Base-by-base conservation (phyloP, 805 yeast genomes). In the Starmerella riodocensis region DNA sequence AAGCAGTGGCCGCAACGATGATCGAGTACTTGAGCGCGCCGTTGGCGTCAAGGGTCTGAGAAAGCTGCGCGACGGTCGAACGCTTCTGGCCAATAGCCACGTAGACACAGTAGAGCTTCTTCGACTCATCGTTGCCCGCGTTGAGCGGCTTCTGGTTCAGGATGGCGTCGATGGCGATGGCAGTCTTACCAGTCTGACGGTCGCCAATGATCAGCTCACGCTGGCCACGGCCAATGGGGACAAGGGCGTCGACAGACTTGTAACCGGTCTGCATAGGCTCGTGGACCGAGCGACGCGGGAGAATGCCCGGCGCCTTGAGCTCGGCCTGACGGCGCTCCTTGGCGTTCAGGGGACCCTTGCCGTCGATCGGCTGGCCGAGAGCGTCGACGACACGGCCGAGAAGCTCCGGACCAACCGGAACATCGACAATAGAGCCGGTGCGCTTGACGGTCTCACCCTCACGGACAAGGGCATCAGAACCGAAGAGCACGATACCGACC, bases 261-360 rank as follows among this genome's bases (percentile, higher is more conserved):
- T 91, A 79, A 79, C 98, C 99, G 61, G 98, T 88, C 75, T 91
- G 98, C 80, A 91, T 91, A 66, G 99, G 98, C 77, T 91, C 98
- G 73, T 66, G 77, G 56, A 91, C 99, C 48, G 96, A 84, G 62
- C 79, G 82, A 78, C 99, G 88, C 74, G 98, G 98, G 68, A 91
- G 77, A 62, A 91, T 91, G 78, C 99, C 99, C 69, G 98, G 99
- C 58, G 98, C 99, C 76, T 91, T 91, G 58, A 88, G 81, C 76
- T 91, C 95, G 58, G 97, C 97, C 76, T 93, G 83, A 62, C 93
- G 71, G 59, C 77, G 70, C 60, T 77, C 74, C 62, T 73, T 76
- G 58, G 93, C 71, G 61, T 80, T 77, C 57, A 91, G 74, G 68
- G 98, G 98, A 54, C 98, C 99, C 75, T 91, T 91, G 73, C 97